These are phyloP conservation scores for Suhomyces bolitotheri DNA, from an alignment of 1,139 yeast genomes.

Conservation along the genomic window DNA sequence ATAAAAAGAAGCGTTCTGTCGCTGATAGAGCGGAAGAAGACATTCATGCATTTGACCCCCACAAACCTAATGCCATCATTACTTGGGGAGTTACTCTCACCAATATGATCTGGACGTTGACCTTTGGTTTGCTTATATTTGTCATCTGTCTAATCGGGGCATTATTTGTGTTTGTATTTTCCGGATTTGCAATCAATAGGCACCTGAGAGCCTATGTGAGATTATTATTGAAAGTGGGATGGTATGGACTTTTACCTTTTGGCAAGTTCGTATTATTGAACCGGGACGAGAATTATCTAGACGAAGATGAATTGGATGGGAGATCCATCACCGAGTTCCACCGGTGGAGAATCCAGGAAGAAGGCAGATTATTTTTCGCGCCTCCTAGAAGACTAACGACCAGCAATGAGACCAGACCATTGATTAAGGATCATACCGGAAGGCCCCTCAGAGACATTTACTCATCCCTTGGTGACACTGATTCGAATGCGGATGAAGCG, in stretches of 20 bases:
- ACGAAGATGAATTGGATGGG: constrained; percentile 90
- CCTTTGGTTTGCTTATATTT: constrained; percentile 68
- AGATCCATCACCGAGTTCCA: constrained; percentile 81
- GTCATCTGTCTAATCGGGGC: constrained; percentile 52
- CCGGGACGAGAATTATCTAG: constrained; percentile 76
- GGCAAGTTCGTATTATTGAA: constrained; percentile 83
- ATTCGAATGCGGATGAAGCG: constrained; percentile 13
- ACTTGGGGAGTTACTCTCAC: constrained; percentile 66
- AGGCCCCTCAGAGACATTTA: constrained; percentile 44
- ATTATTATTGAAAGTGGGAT: constrained; percentile 62
- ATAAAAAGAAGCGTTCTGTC: constrained; percentile 89
- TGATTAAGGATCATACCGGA: constrained; percentile 48
- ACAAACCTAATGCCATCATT: constrained; percentile 51
- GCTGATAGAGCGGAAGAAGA: constrained; percentile 91
- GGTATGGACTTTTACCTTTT: constrained; percentile 78
- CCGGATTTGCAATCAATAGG: constrained; percentile 48
- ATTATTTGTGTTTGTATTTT: constrained; percentile 40
- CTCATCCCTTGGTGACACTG: constrained; percentile 28
- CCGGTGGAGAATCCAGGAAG: constrained; percentile 83
- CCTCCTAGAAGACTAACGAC: constrained; percentile 54
- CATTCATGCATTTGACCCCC: constrained; percentile 72
- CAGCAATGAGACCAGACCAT: constrained; percentile 37
- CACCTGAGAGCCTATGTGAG: constrained; percentile 56
- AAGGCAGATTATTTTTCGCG: constrained; percentile 70
- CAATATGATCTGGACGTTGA: constrained; percentile 73